phyloP scores from a whole-genome alignment of 306 rosid species.

The Gastrolobium villosum region DNA sequence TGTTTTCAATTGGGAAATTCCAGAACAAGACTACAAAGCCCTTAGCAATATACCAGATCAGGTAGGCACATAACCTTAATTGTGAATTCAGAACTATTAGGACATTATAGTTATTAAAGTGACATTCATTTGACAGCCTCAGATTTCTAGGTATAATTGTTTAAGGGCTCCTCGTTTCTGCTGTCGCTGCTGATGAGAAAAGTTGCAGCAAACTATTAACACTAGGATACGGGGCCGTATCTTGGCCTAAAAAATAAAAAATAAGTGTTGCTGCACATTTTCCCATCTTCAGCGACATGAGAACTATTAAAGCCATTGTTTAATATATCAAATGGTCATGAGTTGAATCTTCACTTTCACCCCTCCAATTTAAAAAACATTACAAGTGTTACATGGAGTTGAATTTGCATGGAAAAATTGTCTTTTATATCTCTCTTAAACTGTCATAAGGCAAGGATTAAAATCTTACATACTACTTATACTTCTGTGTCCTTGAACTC shows the following conservation, averaged over 20 bases:
- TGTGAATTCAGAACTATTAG: not conserved
- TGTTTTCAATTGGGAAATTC: slow-evolving; percentile 64
- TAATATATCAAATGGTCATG: too few relatives aligned
- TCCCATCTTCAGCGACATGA: too few relatives aligned
- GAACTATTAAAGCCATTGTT: too few relatives aligned
- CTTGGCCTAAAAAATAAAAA: too few relatives aligned
- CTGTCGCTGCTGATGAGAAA: too few relatives aligned
- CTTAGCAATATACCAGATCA: slow-evolving; percentile 52
- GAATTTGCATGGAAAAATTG: not conserved
- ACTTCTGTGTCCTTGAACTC: not conserved
- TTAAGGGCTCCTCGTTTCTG: too few relatives aligned
- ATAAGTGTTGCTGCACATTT: too few relatives aligned
- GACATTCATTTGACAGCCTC: too few relatives aligned
- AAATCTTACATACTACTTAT: not conserved
- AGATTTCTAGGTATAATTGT: too few relatives aligned
- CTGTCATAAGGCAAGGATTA: not conserved
- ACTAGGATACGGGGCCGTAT: too few relatives aligned
- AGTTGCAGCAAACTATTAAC: too few relatives aligned
- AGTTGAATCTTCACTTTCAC: too few relatives aligned
- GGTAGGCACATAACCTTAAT: slow-evolving; percentile 35
- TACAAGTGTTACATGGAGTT: not conserved
- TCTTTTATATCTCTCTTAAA: not conserved
- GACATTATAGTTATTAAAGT: not conserved
- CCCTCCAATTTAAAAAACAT: not conserved
- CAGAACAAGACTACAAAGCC: slow-evolving; percentile 53